phyloP scores from a whole-genome alignment of 2,329 filamentous ascomycete genomes.

The Corinectria fuckeliana region DNA sequence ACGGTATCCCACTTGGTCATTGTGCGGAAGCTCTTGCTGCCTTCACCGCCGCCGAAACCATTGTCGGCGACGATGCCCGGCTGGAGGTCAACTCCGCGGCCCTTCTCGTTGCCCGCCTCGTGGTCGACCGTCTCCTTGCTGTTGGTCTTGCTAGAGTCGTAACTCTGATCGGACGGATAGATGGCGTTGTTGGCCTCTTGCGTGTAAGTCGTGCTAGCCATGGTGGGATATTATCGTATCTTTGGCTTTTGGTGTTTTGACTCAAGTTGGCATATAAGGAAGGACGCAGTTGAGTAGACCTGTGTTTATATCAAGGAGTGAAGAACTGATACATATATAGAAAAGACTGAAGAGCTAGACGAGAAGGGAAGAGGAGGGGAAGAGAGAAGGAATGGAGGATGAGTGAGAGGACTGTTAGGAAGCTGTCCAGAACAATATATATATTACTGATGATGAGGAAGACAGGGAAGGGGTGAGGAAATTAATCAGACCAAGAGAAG shows the following conservation, averaged over 20 bases:
- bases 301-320: background rate
- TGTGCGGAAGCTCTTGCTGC: constrained; percentile 43
- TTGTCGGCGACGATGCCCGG: constrained; percentile 33
- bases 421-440: constrained; percentile 1
- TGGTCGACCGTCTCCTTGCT: constrained; percentile 36
- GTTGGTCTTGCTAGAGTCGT: constrained; percentile 36
- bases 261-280: background rate
- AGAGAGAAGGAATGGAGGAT: background rate
- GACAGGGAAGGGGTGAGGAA: constrained; percentile 21
- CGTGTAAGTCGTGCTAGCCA: constrained; percentile 28
- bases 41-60: constrained; percentile 38
- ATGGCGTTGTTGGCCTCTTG: constrained; percentile 32
- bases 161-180: constrained; percentile 35
- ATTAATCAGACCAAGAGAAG: background rate
- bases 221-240: constrained; percentile 14
- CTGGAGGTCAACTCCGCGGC: constrained; percentile 23
- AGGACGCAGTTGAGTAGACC: background rate
- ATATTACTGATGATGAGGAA: constrained; percentile 14
- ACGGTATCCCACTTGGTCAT: constrained; percentile 44
- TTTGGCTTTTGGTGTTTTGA: constrained; percentile 3
- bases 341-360: too few relatives aligned
- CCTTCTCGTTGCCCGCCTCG: constrained; percentile 21
- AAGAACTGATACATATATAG: background rate
- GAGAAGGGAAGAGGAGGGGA: background rate
- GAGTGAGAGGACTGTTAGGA: background rate